phyloP scores from a whole-genome alignment of 352 stramenopile genomes.

The Globisporangium nagaii region DNA sequence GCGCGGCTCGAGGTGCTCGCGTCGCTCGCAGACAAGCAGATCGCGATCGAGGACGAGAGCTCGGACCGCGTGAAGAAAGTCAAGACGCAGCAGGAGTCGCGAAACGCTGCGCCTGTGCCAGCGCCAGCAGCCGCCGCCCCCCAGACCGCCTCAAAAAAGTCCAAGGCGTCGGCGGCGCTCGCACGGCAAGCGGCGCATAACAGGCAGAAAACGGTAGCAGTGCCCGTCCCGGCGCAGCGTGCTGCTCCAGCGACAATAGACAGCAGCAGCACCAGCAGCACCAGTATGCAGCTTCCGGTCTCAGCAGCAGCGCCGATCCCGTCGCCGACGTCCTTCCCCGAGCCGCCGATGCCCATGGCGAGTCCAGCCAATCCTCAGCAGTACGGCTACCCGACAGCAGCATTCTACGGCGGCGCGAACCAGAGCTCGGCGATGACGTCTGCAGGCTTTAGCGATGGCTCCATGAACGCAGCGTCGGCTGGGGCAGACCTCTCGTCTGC shows the following conservation, averaged over 20 bases:
- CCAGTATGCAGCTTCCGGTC: conserved; percentile 1
- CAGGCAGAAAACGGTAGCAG: conserved; percentile 2
- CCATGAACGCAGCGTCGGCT: conserved; percentile 18
- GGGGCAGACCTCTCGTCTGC: conserved; percentile 6
- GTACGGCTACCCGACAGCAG: conserved; percentile 3
- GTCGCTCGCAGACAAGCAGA: conserved; percentile 76
- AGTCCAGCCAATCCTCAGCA: conserved; percentile 5
- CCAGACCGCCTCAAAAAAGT: conserved; percentile 4
- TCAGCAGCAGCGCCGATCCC: conserved; percentile 2
- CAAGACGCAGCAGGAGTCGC: conserved; percentile 3
- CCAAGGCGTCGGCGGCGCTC: conserved; percentile 6
- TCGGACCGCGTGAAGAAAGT: conserved; percentile 3
- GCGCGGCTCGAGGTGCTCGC: conserved; percentile 66
- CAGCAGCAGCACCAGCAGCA: conserved; percentile 1
- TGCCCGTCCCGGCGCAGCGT: not conserved
- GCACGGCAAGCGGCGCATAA: conserved; percentile 5
- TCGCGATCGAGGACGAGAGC: conserved; percentile 51
- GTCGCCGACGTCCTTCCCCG: conserved; percentile 33
- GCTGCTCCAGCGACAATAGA: not conserved
- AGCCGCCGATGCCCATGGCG: conserved; percentile 33
- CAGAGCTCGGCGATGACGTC: conserved; percentile 13
- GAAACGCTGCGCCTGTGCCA: conserved; percentile 4
- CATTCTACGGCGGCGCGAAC: conserved; percentile 6
- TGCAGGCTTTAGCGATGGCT: conserved; percentile 11
- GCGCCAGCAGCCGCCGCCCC: not conserved